Base-by-base conservation (phyloP, 306 rosid species). In the Vigna mungo region DNA sequence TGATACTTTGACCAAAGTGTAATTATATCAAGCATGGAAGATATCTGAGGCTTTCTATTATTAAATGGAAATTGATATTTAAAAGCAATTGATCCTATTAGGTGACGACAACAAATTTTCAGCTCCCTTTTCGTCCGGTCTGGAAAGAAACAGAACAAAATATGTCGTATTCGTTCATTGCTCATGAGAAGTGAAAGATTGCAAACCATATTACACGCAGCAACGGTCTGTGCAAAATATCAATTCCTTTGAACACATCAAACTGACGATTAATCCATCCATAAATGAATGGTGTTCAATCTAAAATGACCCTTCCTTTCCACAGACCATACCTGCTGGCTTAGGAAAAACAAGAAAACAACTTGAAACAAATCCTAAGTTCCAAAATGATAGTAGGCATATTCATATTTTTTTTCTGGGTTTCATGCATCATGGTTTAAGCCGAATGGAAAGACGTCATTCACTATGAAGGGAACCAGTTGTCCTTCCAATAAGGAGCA, bases 351-450 rank as follows among this genome's bases (percentile, higher is more conserved):
- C 69, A 63, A 63, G 25, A 27, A 25, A 62, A 39, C 34, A 2
- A 10, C 10, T 9, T 9, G n/a, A 41, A 16, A 36, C 39, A 53
- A 12, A 7, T 54, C 34, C 20, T 39, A 20, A 11, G 17, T 65
- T 65, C 17, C 67, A 70, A 49, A 37, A 70, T 32, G 21, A 37
- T 17, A 51, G 17, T 4, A 3, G 3, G 3, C 67, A n/a, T 23
- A 43, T 56, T 73, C 30, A 73, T 56, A 56, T n/a, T 8, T 8
- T 61, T 5, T 14, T 55, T 55, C 77, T 37, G 32, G 48, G 21
- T 12, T 51, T 71, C 62, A 32, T 2, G 58, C 12, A 17, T 9
- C 55, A 49, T 49, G 43, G 47, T 16, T 47, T 14, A 10, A 12
- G 62, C 14, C 30, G 7, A 30, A 52, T 6, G 4, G 37, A n/a